Evolutionary conservation across 2,329 filamentous ascomycete genomes (phyloP).

Genomic region (Aureobasidium sp.): DNA sequence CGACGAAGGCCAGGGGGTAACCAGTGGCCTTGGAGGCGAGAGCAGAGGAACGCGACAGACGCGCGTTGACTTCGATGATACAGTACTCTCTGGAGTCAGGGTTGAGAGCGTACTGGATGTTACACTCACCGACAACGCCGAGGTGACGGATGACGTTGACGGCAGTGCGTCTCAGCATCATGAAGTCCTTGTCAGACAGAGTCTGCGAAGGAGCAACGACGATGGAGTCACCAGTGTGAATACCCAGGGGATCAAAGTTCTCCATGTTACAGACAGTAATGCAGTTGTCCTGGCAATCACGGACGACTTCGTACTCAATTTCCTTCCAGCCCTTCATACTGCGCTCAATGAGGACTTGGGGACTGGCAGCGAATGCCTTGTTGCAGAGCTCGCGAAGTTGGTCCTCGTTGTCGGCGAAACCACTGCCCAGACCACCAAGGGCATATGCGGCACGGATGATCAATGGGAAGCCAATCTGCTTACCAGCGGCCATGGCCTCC

Average conservation of each 20-base stretch:
- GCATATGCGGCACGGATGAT: constrained; percentile 96
- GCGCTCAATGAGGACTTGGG: constrained; percentile 91
- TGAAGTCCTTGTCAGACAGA: constrained; percentile 94
- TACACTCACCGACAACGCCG: constrained; percentile 96
- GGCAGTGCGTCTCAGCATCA: constrained; percentile 95
- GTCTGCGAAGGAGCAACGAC: constrained; percentile 97
- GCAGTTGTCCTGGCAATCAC: constrained; percentile 93
- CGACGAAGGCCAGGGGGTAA: constrained; percentile 92
- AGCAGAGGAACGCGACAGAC: constrained; percentile 89
- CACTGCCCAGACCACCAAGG: constrained; percentile 87
- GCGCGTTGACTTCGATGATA: constrained; percentile 98
- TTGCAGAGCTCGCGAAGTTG: constrained; percentile 83
- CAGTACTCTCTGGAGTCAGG: constrained; percentile 94
- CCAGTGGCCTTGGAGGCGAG: constrained; percentile 95
- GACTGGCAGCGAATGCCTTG: constrained; percentile 90
- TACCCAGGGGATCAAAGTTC: constrained; percentile 97
- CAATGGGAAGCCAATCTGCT: constrained; percentile 90
- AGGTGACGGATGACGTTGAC: constrained; percentile 96
- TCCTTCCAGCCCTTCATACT: constrained; percentile 99
- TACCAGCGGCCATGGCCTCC: constrained; percentile 81
- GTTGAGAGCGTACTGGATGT: constrained; percentile 97
- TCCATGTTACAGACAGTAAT: constrained; percentile 99
- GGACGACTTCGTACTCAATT: constrained; percentile 97
- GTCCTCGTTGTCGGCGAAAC: constrained; percentile 82
- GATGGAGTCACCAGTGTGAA: constrained; percentile 96